Base-by-base conservation (phyloP, 192 early-diverging fungal species). In the Coemansia biformis region DNA sequence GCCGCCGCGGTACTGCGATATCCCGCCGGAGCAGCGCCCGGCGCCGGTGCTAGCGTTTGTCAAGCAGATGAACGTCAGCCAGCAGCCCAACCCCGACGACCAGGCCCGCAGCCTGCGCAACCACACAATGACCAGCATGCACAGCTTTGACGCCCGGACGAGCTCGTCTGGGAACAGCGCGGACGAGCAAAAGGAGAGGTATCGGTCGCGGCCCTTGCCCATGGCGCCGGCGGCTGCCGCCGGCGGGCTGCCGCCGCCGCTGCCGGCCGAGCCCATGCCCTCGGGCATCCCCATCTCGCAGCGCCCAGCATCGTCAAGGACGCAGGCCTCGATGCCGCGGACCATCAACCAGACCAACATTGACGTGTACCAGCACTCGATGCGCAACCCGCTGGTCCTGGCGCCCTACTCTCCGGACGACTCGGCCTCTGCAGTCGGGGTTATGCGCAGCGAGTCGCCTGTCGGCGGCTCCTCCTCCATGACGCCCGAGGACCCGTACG, bases 1-100 rank as follows among this genome's bases (percentile, higher is more conserved):
- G 46, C 69, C 69, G 24, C 57, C 54, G 8, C 43, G 57, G 38
- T 66, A 73, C 50, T 73, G 48, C 57, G 69, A 73, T 11, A 41
- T 73, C 8, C 57, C 43, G 8, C 12, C 30, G 9, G 58, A 41
- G 17, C 69, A 73, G 69, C 52, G 62, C 1, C 45, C 57, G n/a
- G 17, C 32, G 23, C 69, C 69, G 9, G 26, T 45, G 15, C 51
- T 73, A 17, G 15, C 23, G 11, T 37, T 66, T 38, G 38, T 66
- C 22, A 62, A 57, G 37, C 69, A 73, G 46, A 33, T 41, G 21
- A 61, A 57, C 43, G 15, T 37, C 21, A 37, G 11, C 51, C 40
- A 43, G 13, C 14, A 11, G 10, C 23, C 38, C 28, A 18, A 29
- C 42, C 1, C 5, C 17, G 13, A 14, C 13, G 24, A 21, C 18